Base-by-base conservation (phyloP, 2,329 filamentous ascomycete genomes). In the Colletotrichum liriopes region DNA sequence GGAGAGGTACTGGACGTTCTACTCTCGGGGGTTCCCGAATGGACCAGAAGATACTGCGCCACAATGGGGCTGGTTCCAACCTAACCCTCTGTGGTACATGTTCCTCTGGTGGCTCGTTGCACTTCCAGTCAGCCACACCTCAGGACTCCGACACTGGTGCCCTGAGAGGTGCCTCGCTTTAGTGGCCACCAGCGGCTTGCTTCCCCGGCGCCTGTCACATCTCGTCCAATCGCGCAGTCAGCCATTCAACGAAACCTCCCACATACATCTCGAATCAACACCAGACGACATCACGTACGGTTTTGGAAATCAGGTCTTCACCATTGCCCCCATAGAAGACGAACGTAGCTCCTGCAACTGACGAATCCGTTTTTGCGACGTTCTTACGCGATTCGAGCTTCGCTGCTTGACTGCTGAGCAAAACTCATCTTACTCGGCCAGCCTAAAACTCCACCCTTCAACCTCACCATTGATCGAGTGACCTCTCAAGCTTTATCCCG, bases 251-350 rank as follows among this genome's bases (percentile, higher is more conserved):
- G n/a, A 52, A 72, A 51, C 23, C 56, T 63, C 51, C 65, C 65
- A 68, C 43, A 52, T 39, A 41, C 65, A 72, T 68, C 69, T 39
- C 61, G 41, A 54, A 63, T 35, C 67, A 52, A 67, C 41, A 56
- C 7, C 58, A 18, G 26, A 67, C 63, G 47, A 47, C 49, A 39
- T 29, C 23, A 35, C 52, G 52, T 18, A 32, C 23, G 23, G 23
- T 23, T 43, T 35, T 67, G 47, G 41, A 26, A 45, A n/a, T 37
- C 60, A 26, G 16, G 52, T 18, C 35, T 54, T 32, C 49, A 20
- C 37, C 20, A 23, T 18, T 23, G 32, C 32, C 7, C 16, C 37
- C 37, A 43, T 35, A 32, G 23, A 49, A 64, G 14, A 18, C n/a
- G 6, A 29, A n/a, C 3, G 23, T 51, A 23, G 18, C 26, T 23